Evolutionary conservation across 2,329 filamentous ascomycete species (phyloP).

Genomic region (Aphanocladium album): DNA sequence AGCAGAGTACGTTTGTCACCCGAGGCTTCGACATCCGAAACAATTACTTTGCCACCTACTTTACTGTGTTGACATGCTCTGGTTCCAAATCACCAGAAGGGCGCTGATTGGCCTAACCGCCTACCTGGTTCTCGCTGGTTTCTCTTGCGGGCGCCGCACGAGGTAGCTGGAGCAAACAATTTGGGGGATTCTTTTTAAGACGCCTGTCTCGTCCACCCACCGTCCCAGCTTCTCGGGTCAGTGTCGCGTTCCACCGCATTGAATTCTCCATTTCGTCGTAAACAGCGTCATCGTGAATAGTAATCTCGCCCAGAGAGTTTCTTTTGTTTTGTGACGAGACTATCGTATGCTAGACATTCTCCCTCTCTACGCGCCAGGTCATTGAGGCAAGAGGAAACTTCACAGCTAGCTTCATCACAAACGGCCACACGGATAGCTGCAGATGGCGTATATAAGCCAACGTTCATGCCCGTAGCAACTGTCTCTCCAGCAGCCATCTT

Average conservation of each 20-base stretch:
- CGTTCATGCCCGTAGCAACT: no score
- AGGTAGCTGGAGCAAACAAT: background rate
- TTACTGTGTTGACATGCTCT: background rate
- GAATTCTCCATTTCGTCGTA: slow-evolving; percentile 1
- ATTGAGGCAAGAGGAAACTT: background rate
- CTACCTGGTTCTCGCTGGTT: background rate
- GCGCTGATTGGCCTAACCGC: background rate
- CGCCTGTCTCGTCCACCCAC: background rate
- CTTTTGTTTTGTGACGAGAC: background rate
- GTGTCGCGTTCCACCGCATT: slow-evolving; percentile 9
- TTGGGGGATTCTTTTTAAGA: background rate
- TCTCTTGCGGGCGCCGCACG: background rate
- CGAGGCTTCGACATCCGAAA: slow-evolving; percentile 7
- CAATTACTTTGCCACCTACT: background rate
- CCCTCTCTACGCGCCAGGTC: background rate
- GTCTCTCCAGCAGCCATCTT: background rate
- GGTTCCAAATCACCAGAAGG: background rate
- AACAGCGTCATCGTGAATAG: background rate
- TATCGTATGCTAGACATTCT: background rate
- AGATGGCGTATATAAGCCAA: slow-evolving; percentile 4
- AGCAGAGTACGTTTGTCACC: background rate
- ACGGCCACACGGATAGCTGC: slow-evolving; percentile 3
- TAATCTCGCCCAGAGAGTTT: background rate
- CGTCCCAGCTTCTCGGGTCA: background rate
- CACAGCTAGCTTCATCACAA: background rate